A percentile compares a stretch with the other conserved stretches of the same genome.
These are phyloP conservation scores for Cercospora brassicicola DNA, from an alignment of 2,329 filamentous ascomycete species.

Conservation along the genomic window DNA sequence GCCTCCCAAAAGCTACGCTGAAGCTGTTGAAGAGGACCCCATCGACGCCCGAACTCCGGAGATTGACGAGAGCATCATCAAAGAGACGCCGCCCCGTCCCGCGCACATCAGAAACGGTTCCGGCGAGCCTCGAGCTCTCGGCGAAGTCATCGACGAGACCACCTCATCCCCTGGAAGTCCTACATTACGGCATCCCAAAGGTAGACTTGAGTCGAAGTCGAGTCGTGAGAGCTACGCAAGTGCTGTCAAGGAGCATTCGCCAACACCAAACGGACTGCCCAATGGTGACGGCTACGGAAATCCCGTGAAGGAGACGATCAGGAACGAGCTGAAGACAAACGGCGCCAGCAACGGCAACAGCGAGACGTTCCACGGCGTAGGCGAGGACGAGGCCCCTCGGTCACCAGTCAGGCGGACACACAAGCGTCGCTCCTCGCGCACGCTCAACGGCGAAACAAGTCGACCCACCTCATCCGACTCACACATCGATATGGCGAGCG, in stretches of 20 bases:
- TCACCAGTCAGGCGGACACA: slow-evolving; percentile 32
- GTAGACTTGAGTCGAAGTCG: slow-evolving; percentile 31
- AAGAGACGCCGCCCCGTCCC: slow-evolving; percentile 38
- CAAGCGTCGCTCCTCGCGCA: slow-evolving; percentile 32
- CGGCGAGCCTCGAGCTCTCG: slow-evolving; percentile 36
- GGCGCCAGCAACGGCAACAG: slow-evolving; percentile 20
- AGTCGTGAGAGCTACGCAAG: slow-evolving; percentile 30
- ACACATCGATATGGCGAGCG: slow-evolving; percentile 18
- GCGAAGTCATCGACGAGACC: slow-evolving; percentile 41
- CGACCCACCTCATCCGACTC: slow-evolving; percentile 13
- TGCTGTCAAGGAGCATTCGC: slow-evolving; percentile 26
- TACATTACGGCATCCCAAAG: slow-evolving; percentile 32
- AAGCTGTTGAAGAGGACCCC: slow-evolving; percentile 40
- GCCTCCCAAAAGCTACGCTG: slow-evolving; percentile 48
- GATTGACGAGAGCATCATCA: slow-evolving; percentile 34
- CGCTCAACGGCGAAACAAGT: slow-evolving; percentile 26
- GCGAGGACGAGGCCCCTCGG: slow-evolving; percentile 35
- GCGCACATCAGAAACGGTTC: slow-evolving; percentile 30
- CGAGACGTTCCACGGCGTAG: slow-evolving; percentile 33
- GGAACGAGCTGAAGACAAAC: slow-evolving; percentile 13
- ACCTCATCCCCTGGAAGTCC: slow-evolving; percentile 34
- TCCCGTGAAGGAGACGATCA: slow-evolving; percentile 17
- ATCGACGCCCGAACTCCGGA: slow-evolving; percentile 21
- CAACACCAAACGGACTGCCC: slow-evolving; percentile 19
- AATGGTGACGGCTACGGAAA: slow-evolving; percentile 27